Base-by-base conservation (phyloP, 2,329 filamentous ascomycete species). In the Purpureocillium takamizusanense region DNA sequence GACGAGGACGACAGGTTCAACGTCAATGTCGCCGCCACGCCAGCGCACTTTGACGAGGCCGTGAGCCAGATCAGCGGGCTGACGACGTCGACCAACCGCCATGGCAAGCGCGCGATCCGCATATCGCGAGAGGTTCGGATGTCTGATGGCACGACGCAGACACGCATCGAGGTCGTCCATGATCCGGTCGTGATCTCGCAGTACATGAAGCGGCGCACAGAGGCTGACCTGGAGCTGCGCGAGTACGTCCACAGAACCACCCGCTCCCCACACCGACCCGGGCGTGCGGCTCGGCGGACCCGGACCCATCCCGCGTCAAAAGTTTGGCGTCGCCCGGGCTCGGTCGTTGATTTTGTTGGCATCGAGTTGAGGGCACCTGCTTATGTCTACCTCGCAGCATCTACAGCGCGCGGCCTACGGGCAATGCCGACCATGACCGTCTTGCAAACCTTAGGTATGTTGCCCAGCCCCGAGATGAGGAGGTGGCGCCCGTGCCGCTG, bases 141-240 rank as follows among this genome's bases (percentile, higher is more conserved):
- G 41, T 45, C 61, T 4, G 63, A 68, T 42, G 66, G 66, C 28
- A 67, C 76, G 33, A 69, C 61, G 37, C 80, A 83, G 49, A 70
- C 74, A 32, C 74, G 76, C 46, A 80, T 82, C 39, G 75, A 87
- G 49, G 63, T 81, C 13, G 72, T 94, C 23, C 81, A 81, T 48
- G 88, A 97, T 56, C 79, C 84, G 2, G 80, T 86, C 36, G 87
- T 97, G 36, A 94, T 95, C 60, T 78, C 83, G 43, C 83, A 89
- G 58, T 98, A 98, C 58, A 74, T 85, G 55, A 88, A 85, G 62
- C 74, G 84, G 46, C 80, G 85, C 47, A 77, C 82, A 42, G 77
- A 81, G 47, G 71, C 78, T 44, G 78, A 87, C 46, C 72, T 86
- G 42, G 74, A 85, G 46, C 76, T 78, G 45, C 81, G 83, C 62